phyloP scores from a whole-genome alignment of 2,329 filamentous ascomycete species.

The Hymenoscyphus scutula region DNA sequence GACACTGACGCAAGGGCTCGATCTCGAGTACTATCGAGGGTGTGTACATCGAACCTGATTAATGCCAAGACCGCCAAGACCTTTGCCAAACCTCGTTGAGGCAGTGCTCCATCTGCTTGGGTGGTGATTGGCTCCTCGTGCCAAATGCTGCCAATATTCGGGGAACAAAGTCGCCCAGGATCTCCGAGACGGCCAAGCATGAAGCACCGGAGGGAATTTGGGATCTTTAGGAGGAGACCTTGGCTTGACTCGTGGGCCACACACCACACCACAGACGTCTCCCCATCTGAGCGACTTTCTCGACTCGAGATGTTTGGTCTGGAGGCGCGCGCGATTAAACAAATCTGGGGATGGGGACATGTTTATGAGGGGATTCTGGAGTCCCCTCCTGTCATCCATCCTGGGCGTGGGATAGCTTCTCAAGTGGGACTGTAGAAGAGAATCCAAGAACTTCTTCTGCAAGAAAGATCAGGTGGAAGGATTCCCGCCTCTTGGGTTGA shows the following conservation, averaged over 20 bases:
- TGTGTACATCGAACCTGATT: not conserved
- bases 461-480: not conserved
- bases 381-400: not conserved
- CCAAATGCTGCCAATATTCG: conserved; percentile 4
- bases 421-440: not conserved
- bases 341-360: not conserved
- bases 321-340: not conserved
- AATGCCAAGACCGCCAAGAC: conserved; percentile 1
- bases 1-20: not conserved
- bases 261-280: no score
- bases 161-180: conserved; percentile 3
- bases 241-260: conserved; percentile 1
- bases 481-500: not conserved
- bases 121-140: not conserved
- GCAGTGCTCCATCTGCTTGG: not conserved
- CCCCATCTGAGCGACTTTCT: not conserved
- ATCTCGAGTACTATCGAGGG: not conserved
- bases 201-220: not conserved
- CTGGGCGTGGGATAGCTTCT: not conserved
- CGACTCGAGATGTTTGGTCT: no score
- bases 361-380: not conserved
- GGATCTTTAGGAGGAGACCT: not conserved
- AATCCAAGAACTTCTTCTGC: not conserved
- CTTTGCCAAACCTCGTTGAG: conserved; percentile 1
- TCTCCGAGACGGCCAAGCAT: conserved; percentile 4